phyloP scores from a whole-genome alignment of 2,329 filamentous ascomycete species.

The Cercospora janseana region DNA sequence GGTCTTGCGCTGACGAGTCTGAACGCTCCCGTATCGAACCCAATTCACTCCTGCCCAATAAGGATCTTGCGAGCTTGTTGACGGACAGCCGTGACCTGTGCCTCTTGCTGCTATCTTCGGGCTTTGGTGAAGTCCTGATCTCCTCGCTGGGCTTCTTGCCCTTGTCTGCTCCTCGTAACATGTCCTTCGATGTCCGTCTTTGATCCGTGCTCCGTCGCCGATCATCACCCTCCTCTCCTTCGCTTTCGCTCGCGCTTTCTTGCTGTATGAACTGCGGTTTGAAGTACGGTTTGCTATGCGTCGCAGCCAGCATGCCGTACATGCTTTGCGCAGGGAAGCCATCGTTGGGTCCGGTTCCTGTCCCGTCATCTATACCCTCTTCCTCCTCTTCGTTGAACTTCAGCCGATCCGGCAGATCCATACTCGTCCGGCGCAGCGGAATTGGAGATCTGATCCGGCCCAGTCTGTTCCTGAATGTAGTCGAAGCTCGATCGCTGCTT shows the following conservation, averaged over 20 bases:
- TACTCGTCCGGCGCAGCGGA: slow-evolving; percentile 8
- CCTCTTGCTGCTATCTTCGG: slow-evolving; percentile 9
- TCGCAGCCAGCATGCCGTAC: slow-evolving; percentile 87
- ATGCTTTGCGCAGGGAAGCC: slow-evolving; percentile 88
- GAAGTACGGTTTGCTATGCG: slow-evolving; percentile 78
- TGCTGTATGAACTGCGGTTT: slow-evolving; percentile 58
- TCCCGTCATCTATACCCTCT: slow-evolving; percentile 25
- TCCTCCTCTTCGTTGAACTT: slow-evolving; percentile 22
- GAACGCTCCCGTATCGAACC: slow-evolving; percentile 48
- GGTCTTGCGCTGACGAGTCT: slow-evolving; percentile 32
- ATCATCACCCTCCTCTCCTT: slow-evolving; percentile 27
- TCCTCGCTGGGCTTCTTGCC: slow-evolving; percentile 3
- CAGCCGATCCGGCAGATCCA: slow-evolving; percentile 25
- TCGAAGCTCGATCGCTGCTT: slow-evolving; percentile 6
- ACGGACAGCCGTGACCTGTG: slow-evolving; percentile 63
- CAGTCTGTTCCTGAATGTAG: slow-evolving; percentile 4
- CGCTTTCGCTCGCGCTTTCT: slow-evolving; percentile 71
- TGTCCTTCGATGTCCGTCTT: slow-evolving; percentile 14
- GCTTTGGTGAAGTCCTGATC: slow-evolving; percentile 6
- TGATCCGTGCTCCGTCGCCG: slow-evolving; percentile 13
- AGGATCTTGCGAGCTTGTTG: slow-evolving; percentile 62
- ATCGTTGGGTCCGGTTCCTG: slow-evolving; percentile 25
- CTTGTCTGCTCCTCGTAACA: slow-evolving; percentile 3
- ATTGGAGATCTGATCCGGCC: slow-evolving; percentile 9
- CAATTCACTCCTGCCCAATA: slow-evolving; percentile 42